Conservation (phyloP, 805 yeast genomes). For the Ogataea ramenticola region DNA sequence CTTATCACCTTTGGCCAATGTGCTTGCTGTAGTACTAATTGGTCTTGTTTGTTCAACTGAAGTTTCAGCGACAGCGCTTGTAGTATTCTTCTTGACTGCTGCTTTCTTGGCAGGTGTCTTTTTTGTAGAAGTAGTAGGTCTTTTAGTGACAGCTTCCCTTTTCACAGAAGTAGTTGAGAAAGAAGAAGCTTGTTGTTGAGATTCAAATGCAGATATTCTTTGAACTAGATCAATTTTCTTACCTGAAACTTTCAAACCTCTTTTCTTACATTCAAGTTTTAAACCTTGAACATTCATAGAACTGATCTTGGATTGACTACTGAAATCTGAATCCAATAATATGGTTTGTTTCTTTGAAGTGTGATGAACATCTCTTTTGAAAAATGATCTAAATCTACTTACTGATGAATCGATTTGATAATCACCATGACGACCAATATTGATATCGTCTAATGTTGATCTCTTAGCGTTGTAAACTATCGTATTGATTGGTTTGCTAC, state of each 20-base stretch:
- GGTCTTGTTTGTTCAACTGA: constrained; percentile 7
- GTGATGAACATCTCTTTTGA: constrained; percentile 26
- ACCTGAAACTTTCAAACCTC: constrained; percentile 59
- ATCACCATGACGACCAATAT: neutral
- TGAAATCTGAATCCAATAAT: constrained; percentile 16
- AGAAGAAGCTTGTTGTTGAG: neutral
- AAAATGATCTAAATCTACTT: constrained; percentile 1
- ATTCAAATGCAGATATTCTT: constrained; percentile 15
- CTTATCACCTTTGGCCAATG: constrained; percentile 43
- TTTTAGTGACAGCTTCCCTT: neutral
- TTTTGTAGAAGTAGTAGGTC: neutral
- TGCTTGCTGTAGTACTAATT: constrained; percentile 15
- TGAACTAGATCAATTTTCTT: constrained; percentile 49
- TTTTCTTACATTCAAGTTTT: constrained; percentile 49
- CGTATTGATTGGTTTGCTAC: constrained; percentile 2
- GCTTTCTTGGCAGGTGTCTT: constrained; percentile 8
- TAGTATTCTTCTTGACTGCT: no score
- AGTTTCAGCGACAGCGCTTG: no score
- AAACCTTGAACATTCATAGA: constrained; percentile 47
- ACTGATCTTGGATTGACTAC: constrained; percentile 19
- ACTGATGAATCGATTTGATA: no score
- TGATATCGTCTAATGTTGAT: neutral
- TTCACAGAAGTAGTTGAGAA: neutral
- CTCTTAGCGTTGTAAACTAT: neutral
- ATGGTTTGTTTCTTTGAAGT: constrained; percentile 26